Conservation (phyloP, 306 rosid species). For the Glycine latifolia region DNA sequence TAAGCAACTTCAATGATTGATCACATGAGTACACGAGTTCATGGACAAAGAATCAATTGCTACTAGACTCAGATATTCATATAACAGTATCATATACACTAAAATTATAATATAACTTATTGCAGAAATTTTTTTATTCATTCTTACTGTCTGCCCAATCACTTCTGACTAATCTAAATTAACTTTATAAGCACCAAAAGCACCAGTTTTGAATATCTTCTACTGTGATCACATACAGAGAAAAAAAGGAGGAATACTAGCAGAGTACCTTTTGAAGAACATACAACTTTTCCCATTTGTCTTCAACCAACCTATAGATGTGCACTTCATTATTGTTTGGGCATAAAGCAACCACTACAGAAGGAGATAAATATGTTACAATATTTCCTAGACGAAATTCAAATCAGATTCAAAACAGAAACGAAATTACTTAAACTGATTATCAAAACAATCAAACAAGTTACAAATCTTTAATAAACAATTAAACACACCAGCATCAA, state of each 20-base stretch:
- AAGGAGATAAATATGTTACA: conserved; percentile 33
- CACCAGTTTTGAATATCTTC: no score
- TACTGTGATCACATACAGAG: no score
- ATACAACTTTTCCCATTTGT: conserved; percentile 93
- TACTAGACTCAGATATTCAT: no score
- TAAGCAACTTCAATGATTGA: no score
- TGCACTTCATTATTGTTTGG: conserved; percentile 95
- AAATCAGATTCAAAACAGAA: conserved; percentile 23
- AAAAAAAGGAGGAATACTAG: conserved; percentile 9
- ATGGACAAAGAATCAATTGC: no score
- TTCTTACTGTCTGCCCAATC: no score
- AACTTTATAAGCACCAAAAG: no score
- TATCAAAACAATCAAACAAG: background rate
- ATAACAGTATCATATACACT: no score
- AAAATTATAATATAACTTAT: no score
- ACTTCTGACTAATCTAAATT: no score
- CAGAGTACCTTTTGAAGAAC: conserved; percentile 87
- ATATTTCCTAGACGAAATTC: conserved; percentile 10
- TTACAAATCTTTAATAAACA: background rate
- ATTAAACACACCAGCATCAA: background rate
- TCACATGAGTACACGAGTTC: no score
- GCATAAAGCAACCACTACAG: conserved; percentile 91
- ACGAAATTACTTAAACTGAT: conserved; percentile 5
- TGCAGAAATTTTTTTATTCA: no score
- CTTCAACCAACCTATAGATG: conserved; percentile 77